Conservation (phyloP, 73 alveolate genomes). For the Paramecium tetraurelia region DNA sequence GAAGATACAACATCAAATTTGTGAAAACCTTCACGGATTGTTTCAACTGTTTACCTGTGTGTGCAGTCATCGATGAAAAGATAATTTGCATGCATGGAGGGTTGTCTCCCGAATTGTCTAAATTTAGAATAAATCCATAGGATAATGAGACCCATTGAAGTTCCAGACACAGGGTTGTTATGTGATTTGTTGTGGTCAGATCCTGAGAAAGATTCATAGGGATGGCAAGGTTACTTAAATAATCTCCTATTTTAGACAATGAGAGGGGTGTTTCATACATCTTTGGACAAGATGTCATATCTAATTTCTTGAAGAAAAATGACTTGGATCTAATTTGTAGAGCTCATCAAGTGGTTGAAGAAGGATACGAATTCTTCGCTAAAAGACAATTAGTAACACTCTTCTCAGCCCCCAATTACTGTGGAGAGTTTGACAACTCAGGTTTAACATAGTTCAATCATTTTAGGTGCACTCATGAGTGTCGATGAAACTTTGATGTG, state of each 20-base stretch:
- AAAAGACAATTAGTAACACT: slow-evolving; percentile 93
- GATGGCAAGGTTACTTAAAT: slow-evolving; percentile 72
- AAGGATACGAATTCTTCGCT: slow-evolving; percentile 97
- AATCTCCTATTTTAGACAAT: slow-evolving; percentile 60
- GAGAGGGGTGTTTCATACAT: slow-evolving; percentile 97
- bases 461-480: slow-evolving; percentile 89
- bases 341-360: slow-evolving; percentile 98
- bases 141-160: slow-evolving; percentile 84
- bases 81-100: slow-evolving; percentile 95
- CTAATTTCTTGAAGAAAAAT: slow-evolving; percentile 88
- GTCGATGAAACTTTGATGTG: slow-evolving; percentile 94
- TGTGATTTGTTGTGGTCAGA: slow-evolving; percentile 88
- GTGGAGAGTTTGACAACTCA: slow-evolving; percentile 94
- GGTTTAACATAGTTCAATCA: slow-evolving; percentile 67
- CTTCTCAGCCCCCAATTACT: slow-evolving; percentile 95
- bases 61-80: slow-evolving; percentile 81
- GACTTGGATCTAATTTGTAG: slow-evolving; percentile 96
- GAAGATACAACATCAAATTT: slow-evolving; percentile 79
- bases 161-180: slow-evolving; percentile 84
- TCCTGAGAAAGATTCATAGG: slow-evolving; percentile 90
- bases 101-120: slow-evolving; percentile 83
- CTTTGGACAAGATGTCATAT: slow-evolving; percentile 91
- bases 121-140: slow-evolving; percentile 71
- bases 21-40: slow-evolving; percentile 86
- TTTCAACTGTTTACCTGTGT: slow-evolving; percentile 84